Evolutionary conservation across 1,284 basidiomycete species (phyloP).

Genomic region (Rhodotorula sp.): DNA sequence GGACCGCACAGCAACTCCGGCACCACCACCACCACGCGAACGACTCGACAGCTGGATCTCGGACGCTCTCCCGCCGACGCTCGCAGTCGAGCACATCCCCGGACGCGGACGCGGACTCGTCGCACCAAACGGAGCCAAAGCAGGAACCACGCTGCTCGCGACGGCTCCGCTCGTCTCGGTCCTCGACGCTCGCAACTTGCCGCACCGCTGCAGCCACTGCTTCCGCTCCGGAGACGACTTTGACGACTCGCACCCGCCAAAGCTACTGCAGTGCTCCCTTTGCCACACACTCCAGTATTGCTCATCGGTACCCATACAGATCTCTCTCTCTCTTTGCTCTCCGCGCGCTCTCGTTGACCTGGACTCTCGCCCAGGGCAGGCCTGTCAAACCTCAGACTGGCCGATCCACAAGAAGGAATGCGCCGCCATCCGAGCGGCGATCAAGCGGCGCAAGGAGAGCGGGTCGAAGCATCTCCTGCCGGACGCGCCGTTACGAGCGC

Average conservation of each 20-base stretch:
- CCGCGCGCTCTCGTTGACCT: background rate
- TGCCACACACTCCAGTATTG: conserved; percentile 74
- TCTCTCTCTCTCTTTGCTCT: conserved; percentile 31
- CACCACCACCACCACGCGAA: too few species aligned
- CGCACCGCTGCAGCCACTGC: conserved; percentile 67
- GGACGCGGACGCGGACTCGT: conserved; percentile 22
- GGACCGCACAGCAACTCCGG: background rate
- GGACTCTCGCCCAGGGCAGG: conserved; percentile 51
- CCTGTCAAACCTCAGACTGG: conserved; percentile 78
- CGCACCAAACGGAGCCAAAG: background rate
- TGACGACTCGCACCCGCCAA: background rate
- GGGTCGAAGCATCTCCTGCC: conserved; percentile 53
- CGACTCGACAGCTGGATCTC: background rate
- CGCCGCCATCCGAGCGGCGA: conserved; percentile 54
- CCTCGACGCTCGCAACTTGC: conserved; percentile 64
- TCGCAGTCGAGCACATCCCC: conserved; percentile 10
- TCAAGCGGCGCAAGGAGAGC: conserved; percentile 18
- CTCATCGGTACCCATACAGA: conserved; percentile 55
- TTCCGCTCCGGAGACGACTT: conserved; percentile 50
- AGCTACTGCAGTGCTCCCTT: conserved; percentile 57
- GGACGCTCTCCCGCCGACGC: conserved; percentile 16
- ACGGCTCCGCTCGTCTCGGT: conserved; percentile 62
- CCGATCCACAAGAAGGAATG: conserved; percentile 72
- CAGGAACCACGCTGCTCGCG: conserved; percentile 63
- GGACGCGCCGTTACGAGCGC: conserved; percentile 66